Conservation (phyloP, 345 rosid species). For the Moricandia moricandioides region DNA sequence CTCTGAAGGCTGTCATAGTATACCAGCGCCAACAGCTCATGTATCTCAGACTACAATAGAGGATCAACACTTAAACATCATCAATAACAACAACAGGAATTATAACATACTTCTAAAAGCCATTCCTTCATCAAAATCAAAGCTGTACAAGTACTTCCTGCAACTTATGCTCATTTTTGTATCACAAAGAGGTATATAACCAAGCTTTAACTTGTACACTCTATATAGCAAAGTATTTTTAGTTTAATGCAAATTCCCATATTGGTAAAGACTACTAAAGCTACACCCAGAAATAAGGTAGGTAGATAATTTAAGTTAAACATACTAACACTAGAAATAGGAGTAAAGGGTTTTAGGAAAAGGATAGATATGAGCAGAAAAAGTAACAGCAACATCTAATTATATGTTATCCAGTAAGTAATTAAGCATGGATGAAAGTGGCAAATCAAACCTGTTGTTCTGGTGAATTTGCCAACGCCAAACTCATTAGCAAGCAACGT, state of each 20-base stretch:
- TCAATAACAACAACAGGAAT: conserved; percentile 15
- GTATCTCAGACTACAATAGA: conserved; percentile 76
- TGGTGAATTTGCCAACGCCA: conserved; percentile 84
- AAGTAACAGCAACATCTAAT: conserved; percentile 1
- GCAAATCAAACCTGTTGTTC: conserved; percentile 66
- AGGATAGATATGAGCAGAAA: not conserved
- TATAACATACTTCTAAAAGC: not conserved
- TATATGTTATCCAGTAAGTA: conserved; percentile 12
- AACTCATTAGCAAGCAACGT: conserved; percentile 87
- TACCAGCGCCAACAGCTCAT: conserved; percentile 89
- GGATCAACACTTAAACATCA: conserved; percentile 33
- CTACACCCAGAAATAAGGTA: conserved; percentile 16
- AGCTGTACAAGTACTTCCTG: conserved; percentile 2
- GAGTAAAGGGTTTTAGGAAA: not conserved
- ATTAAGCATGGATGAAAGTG: conserved; percentile 13
- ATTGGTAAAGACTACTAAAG: conserved; percentile 1
- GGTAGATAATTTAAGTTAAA: conserved; percentile 11
- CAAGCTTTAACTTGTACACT: conserved; percentile 5
- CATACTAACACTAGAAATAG: conserved; percentile 1
- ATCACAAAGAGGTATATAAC: not conserved
- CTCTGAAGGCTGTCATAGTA: conserved; percentile 98
- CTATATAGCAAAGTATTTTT: not conserved
- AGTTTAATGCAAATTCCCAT: conserved; percentile 5
- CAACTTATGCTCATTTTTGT: not conserved
- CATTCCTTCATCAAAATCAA: conserved; percentile 18